These are phyloP conservation scores for Candida khao-thaluensis DNA, from an alignment of 805 yeast species.

Conservation along the genomic window DNA sequence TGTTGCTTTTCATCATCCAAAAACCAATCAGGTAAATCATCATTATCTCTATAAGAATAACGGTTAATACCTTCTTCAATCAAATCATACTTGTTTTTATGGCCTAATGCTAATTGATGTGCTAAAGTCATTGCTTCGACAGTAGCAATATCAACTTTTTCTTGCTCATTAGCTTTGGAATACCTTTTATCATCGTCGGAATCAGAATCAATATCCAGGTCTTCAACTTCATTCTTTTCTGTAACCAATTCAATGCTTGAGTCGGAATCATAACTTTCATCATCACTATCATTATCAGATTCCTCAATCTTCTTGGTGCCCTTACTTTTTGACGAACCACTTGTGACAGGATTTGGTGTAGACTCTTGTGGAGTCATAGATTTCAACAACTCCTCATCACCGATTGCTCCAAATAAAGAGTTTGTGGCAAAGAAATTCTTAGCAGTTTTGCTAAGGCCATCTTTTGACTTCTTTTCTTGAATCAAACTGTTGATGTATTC, in stretches of 20 bases:
- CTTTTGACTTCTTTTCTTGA: slow-evolving; percentile 43
- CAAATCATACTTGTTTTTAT: slow-evolving; percentile 77
- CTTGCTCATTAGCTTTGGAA: slow-evolving; percentile 49
- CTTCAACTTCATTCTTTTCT: slow-evolving; percentile 25
- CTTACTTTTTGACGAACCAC: slow-evolving; percentile 2
- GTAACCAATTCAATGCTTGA: slow-evolving; percentile 45
- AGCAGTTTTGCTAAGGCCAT: slow-evolving; percentile 35
- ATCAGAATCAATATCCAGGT: slow-evolving; percentile 43
- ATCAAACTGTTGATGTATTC: slow-evolving; percentile 61
- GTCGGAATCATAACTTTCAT: slow-evolving; percentile 31
- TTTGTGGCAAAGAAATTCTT: slow-evolving; percentile 42
- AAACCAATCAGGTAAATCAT: slow-evolving; percentile 96
- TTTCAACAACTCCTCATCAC: slow-evolving; percentile 50
- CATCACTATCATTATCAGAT: slow-evolving; percentile 39
- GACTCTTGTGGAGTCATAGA: slow-evolving; percentile 29
- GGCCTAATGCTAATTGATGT: slow-evolving; percentile 90
- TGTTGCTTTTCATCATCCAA: slow-evolving; percentile 87
- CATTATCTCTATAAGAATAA: slow-evolving; percentile 87
- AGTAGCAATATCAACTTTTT: slow-evolving; percentile 79
- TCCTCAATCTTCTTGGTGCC: slow-evolving; percentile 3
- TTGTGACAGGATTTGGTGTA: background rate
- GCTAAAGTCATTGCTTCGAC: slow-evolving; percentile 98
- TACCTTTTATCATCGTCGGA: slow-evolving; percentile 43
- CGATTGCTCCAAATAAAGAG: slow-evolving; percentile 37
- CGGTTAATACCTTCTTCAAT: slow-evolving; percentile 92